Conservation (phyloP, 495 filamentous ascomycete genomes). For the Podospora bellae-mahoneyi region DNA sequence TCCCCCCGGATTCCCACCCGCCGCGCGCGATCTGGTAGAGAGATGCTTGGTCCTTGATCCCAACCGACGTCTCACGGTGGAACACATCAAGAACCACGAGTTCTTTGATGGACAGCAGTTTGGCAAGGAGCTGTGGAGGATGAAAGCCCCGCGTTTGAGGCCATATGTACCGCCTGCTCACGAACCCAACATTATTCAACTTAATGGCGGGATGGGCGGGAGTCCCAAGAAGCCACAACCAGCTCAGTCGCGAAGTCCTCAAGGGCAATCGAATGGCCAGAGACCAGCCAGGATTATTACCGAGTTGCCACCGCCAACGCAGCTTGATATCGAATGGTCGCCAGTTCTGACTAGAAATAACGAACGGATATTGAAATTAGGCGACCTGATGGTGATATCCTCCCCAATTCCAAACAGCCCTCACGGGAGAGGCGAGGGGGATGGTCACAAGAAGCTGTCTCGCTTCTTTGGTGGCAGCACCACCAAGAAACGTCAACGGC, state of each 20-base stretch:
- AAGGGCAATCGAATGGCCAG: conserved; percentile 44
- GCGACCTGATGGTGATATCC: conserved; percentile 79
- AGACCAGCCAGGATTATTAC: conserved; percentile 83
- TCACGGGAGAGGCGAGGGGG: conserved; percentile 53
- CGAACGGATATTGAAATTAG: conserved; percentile 91
- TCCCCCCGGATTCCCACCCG: conserved; percentile 80
- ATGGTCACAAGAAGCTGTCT: conserved; percentile 75
- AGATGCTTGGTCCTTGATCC: conserved; percentile 90
- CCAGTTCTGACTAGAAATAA: conserved; percentile 87
- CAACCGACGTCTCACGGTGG: conserved; percentile 78
- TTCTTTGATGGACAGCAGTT: conserved; percentile 93
- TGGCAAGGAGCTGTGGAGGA: conserved; percentile 83
- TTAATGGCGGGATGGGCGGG: conserved; percentile 56
- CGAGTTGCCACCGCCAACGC: conserved; percentile 90
- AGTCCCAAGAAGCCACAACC: conserved; percentile 52
- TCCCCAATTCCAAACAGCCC: conserved; percentile 69
- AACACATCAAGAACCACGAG: conserved; percentile 94
- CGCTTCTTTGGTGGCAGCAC: conserved; percentile 87
- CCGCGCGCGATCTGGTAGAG: conserved; percentile 89
- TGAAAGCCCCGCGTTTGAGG: conserved; percentile 84
- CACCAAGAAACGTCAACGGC: conserved; percentile 85
- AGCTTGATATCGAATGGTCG: conserved; percentile 98
- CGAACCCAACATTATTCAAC: conserved; percentile 71
- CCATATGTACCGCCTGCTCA: conserved; percentile 76
- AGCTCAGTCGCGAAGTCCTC: conserved; percentile 44